Evolutionary conservation across 306 rosid genomes (phyloP).

Genomic region (Trichosanthes truncata): DNA sequence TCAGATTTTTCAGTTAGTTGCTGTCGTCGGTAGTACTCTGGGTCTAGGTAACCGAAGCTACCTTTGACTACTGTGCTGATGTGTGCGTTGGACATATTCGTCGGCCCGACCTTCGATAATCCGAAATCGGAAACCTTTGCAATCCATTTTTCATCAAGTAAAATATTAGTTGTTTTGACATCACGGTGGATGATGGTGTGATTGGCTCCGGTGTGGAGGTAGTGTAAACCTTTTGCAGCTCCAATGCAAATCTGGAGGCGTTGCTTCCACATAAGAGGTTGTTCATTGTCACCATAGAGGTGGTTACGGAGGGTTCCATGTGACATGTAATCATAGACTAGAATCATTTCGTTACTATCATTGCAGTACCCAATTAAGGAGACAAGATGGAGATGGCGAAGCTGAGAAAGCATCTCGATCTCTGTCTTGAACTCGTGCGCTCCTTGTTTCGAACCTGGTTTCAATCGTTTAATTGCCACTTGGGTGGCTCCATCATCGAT

Average conservation of each 20-base stretch:
- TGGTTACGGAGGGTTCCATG: slow-evolving; percentile 10
- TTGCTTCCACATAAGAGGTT: slow-evolving; percentile 5
- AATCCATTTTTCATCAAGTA: slow-evolving; percentile 27
- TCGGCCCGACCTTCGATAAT: slow-evolving; percentile 15
- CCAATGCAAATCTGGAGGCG: slow-evolving; percentile 11
- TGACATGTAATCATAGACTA: slow-evolving; percentile 1
- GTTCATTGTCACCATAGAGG: background rate
- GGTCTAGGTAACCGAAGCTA: slow-evolving; percentile 18
- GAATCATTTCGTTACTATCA: slow-evolving; percentile 23
- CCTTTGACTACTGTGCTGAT: slow-evolving; percentile 26
- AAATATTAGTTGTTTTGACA: slow-evolving; percentile 26
- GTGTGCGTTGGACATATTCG: slow-evolving; percentile 8
- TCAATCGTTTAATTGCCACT: slow-evolving; percentile 9
- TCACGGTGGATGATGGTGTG: slow-evolving; percentile 37
- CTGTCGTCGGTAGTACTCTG: slow-evolving; percentile 13
- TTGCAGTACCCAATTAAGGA: background rate
- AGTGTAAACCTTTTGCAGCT: slow-evolving; percentile 18
- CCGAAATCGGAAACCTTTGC: slow-evolving; percentile 46
- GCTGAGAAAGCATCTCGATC: background rate
- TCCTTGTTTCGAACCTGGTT: slow-evolving; percentile 27
- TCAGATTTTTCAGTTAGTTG: slow-evolving; percentile 37
- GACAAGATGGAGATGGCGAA: background rate
- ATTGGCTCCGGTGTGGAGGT: slow-evolving; percentile 22
- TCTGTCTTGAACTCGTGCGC: slow-evolving; percentile 26
- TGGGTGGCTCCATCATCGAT: background rate